Percentiles rank a stretch among this genome's conserved stretches.
Evolutionary conservation across 108 stramenopile genomes (phyloP).

Genomic region (Cyclotella choctawhatcheeana): DNA sequence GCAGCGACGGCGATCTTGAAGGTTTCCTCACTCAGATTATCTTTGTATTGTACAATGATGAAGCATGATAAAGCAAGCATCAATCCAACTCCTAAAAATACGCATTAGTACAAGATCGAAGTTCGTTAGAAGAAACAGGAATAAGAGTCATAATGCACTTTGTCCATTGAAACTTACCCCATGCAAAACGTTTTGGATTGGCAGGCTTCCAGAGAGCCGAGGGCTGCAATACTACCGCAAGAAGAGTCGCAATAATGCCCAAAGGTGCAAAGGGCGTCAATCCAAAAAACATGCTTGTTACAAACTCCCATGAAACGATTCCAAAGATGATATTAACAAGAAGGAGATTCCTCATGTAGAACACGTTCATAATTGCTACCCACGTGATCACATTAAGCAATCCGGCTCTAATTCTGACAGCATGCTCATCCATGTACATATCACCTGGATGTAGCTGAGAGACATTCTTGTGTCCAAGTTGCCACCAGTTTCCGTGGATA

Average conservation of each 20-base stretch:
- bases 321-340: constrained; percentile 43
- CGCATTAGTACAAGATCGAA: too few species aligned
- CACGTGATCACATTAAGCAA: constrained; percentile 60
- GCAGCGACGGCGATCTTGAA: not conserved
- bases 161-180: constrained; percentile 46
- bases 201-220: constrained; percentile 62
- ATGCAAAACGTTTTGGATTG: constrained; percentile 62
- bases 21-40: constrained; percentile 25
- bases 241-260: constrained; percentile 43
- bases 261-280: constrained; percentile 63
- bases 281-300: constrained; percentile 43
- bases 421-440: constrained; percentile 72
- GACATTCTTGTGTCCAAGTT: constrained; percentile 50
- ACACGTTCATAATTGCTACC: constrained; percentile 64
- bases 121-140: too few species aligned
- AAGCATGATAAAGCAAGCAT: too few species aligned
- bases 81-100: too few species aligned
- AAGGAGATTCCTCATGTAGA: constrained; percentile 35
- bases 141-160: constrained; percentile 38
- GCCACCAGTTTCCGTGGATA: constrained; percentile 59
- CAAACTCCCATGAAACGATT: constrained; percentile 53
- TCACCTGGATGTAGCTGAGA: constrained; percentile 43
- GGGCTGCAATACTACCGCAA: constrained; percentile 42
- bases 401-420: constrained; percentile 59
- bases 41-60: too few species aligned